Percentiles rank a stretch among this genome's conserved stretches.
phyloP scores from a whole-genome alignment of 2,329 filamentous ascomycete species.

The Colletotrichum nymphaeae region DNA sequence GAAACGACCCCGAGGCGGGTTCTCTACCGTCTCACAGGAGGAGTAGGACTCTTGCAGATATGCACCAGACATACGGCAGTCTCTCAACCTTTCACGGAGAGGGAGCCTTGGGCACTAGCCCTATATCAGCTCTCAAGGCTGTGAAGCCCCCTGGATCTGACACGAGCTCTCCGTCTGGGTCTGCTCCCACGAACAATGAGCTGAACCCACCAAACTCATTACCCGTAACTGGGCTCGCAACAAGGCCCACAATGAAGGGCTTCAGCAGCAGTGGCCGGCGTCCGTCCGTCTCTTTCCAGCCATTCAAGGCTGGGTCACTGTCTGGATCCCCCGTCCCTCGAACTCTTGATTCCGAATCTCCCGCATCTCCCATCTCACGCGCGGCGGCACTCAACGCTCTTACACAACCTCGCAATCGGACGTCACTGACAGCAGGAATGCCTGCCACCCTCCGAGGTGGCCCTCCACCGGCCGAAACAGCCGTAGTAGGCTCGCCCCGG shows the following conservation, averaged over 20 bases:
- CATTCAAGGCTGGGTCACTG: constrained; percentile 96
- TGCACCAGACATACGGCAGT: constrained; percentile 87
- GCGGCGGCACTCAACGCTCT: constrained; percentile 60
- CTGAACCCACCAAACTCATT: constrained; percentile 62
- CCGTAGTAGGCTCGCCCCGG: constrained; percentile 81
- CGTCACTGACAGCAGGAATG: constrained; percentile 80
- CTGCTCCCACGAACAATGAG: constrained; percentile 58
- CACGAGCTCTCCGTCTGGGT: constrained; percentile 68
- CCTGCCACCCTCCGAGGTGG: constrained; percentile 77
- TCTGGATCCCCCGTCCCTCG: constrained; percentile 82
- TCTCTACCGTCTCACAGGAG: constrained; percentile 78
- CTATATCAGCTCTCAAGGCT: constrained; percentile 83
- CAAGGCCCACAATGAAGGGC: constrained; percentile 52
- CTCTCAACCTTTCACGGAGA: constrained; percentile 91
- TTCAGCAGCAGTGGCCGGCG: constrained; percentile 71
- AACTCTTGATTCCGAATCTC: constrained; percentile 60
- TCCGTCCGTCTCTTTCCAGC: constrained; percentile 90
- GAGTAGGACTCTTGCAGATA: constrained; percentile 62
- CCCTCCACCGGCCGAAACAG: constrained; percentile 71
- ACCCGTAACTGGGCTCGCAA: constrained; percentile 55
- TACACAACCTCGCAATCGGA: constrained; percentile 73
- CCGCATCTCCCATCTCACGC: constrained; percentile 65
- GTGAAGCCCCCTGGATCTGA: constrained; percentile 72
- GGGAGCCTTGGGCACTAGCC: constrained; percentile 81
- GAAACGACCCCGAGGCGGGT: constrained; percentile 66